Base-by-base conservation (phyloP, 129 eudicot genomes). In the Saposhnikovia divaricata region DNA sequence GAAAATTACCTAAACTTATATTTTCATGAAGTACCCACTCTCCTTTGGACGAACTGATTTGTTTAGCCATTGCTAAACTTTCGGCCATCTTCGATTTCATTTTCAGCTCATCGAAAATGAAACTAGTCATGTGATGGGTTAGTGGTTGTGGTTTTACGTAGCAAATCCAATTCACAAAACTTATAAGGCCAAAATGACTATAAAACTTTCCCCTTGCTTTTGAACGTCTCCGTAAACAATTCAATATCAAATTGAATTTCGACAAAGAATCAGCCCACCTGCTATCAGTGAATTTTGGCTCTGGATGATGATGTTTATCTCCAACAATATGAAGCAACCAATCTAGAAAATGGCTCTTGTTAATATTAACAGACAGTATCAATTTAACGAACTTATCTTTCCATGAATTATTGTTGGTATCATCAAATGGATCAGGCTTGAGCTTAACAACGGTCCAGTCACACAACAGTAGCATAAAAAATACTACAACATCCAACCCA, bases 11-110 rank as follows among this genome's bases (percentile, higher is more conserved):
- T 5, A 4, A 4, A 8, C 23, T 5, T 63, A 25, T 82, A 83
- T 66, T 83, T 75, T 0, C 83, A 10, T 5, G 74, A 65, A 92
- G 87, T 13, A 82, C 89, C 92, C 90, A 82, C 77, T 89, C 89
- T 1, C 94, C 97, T 16, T 84, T 87, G 43, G 92, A 85, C 2
- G 87, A 76, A 72, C 85, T 75, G 4, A 88, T 85, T 84, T 86
- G 83, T 71, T 82, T 89, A 0, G 94, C 87, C 9, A 83, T 85
- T 31, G 78, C 87, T 46, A 83, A 44, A 77, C 83, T 92, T 10
- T 88, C 87, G 0, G 86, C 93, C 18, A 86, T 71, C 28, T 85
- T 80, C 0, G 97, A 84, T 72, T 91, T 89, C 2, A 31, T 19
- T 43, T 68, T 81, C 4, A 91, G 79, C 85, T 91, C 94, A 16